A percentile compares a stretch with the other conserved stretches of the same genome.
phyloP scores from a whole-genome alignment of 2,329 filamentous ascomycete genomes.

The Penicillium hesseltinei region DNA sequence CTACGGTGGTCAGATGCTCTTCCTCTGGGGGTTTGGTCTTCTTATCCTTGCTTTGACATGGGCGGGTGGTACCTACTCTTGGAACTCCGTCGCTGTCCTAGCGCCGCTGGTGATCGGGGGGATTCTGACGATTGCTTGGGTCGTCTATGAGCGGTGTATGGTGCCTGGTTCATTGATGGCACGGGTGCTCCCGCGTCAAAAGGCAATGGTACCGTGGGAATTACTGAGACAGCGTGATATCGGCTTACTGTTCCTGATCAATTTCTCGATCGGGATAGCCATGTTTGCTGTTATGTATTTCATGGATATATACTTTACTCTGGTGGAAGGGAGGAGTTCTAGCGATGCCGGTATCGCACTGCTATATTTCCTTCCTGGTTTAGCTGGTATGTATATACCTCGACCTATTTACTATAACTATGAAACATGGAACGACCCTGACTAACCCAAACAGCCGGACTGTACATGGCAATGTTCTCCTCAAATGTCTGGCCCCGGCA shows the following conservation, averaged over 20 bases:
- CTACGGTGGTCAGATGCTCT: background rate
- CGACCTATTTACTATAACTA: no score
- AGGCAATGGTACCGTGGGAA: background rate
- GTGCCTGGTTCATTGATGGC: background rate
- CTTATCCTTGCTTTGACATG: background rate
- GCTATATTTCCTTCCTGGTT: background rate
- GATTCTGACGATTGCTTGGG: background rate
- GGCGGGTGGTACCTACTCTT: background rate
- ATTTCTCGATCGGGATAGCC: background rate
- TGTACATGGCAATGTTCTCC: background rate
- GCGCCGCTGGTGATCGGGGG: background rate
- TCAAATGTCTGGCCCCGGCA: background rate
- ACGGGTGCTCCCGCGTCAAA: background rate
- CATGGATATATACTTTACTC: background rate
- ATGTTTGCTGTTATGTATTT: slow-evolving; percentile 1
- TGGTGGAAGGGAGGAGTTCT: background rate
- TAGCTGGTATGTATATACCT: background rate
- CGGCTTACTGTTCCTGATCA: background rate
- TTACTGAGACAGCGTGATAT: background rate
- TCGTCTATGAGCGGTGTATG: background rate
- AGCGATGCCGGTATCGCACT: background rate
- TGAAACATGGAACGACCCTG: no score
- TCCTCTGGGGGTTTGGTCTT: slow-evolving; percentile 1
- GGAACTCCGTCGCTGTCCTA: background rate
- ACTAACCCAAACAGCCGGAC: background rate